Evolutionary conservation across 2,329 filamentous ascomycete species (phyloP).

Genomic region (Tolypocladium pustulatum): DNA sequence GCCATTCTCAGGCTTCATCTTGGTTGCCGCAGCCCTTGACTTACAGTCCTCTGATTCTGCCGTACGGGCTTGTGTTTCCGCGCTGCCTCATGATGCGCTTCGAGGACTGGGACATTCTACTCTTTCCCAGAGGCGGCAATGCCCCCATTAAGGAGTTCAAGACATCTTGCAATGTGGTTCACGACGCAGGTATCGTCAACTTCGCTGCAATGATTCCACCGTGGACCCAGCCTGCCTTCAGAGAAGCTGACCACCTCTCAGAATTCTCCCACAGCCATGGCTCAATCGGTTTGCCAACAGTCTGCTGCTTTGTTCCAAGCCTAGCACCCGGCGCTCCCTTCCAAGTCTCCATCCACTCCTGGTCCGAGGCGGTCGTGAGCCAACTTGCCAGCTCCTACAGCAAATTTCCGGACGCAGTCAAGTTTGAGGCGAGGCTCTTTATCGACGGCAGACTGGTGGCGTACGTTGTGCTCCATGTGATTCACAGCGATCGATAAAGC

Average conservation of each 20-base stretch:
- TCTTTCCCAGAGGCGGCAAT: conserved; percentile 60
- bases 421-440: conserved; percentile 57
- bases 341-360: conserved; percentile 65
- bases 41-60: background rate
- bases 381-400: conserved; percentile 45
- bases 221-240: background rate
- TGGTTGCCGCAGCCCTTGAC: background rate
- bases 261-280: conserved; percentile 42
- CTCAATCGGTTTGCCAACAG: conserved; percentile 45
- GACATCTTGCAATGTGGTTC: conserved; percentile 63
- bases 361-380: conserved; percentile 52
- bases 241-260: conserved; percentile 10
- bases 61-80: background rate
- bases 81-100: conserved; percentile 56
- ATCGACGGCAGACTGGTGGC: conserved; percentile 56
- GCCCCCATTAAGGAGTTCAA: conserved; percentile 74
- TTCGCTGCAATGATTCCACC: background rate
- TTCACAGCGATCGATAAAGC: background rate
- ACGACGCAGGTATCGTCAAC: conserved; percentile 29
- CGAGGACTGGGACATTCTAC: conserved; percentile 75
- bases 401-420: conserved; percentile 42
- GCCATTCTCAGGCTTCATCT: background rate
- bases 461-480: conserved; percentile 24
- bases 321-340: conserved; percentile 48
- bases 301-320: conserved; percentile 64